Percentiles rank a stretch among this genome's conserved stretches.
Conservation (phyloP, 139 green algal species). For the Chlamydomonas sp. region DNA sequence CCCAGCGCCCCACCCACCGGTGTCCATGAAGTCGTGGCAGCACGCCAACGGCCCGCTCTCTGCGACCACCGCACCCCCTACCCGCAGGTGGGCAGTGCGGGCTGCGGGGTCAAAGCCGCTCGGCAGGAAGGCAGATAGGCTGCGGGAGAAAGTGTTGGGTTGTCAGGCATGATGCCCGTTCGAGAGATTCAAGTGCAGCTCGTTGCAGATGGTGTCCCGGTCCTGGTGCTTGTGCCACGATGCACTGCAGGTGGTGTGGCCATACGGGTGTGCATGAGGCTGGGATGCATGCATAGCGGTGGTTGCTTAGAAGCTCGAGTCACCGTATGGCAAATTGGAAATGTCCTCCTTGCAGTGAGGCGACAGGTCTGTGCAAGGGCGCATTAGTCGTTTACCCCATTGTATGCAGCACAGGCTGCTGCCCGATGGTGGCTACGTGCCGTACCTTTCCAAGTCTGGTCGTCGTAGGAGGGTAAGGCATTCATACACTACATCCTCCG, state of each 20-base stretch:
- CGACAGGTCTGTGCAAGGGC: not conserved
- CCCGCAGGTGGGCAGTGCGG: not conserved
- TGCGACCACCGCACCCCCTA: conserved; percentile 26
- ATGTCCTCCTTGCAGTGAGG: not conserved
- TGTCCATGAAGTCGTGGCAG: conserved; percentile 39
- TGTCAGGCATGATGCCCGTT: not conserved
- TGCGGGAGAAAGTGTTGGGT: not conserved
- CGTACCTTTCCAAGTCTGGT: conserved; percentile 36
- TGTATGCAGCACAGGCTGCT: not conserved
- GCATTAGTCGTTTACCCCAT: not conserved
- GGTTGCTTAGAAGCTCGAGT: too few species aligned
- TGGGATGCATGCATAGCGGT: too few species aligned
- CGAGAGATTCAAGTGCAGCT: not conserved
- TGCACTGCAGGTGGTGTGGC: too few species aligned
- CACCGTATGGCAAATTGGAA: too few species aligned
- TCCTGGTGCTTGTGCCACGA: too few species aligned
- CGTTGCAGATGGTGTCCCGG: too few species aligned
- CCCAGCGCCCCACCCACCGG: not conserved
- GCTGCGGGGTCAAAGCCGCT: not conserved
- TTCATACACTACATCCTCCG: conserved; percentile 43
- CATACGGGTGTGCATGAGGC: too few species aligned
- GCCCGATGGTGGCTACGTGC: not conserved
- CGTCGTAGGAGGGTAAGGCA: conserved; percentile 47
- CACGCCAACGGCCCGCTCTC: conserved; percentile 41
- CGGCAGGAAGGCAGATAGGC: conserved; percentile 9